Evolutionary conservation across 306 rosid genomes (phyloP).

Genomic region (Delonix regia): DNA sequence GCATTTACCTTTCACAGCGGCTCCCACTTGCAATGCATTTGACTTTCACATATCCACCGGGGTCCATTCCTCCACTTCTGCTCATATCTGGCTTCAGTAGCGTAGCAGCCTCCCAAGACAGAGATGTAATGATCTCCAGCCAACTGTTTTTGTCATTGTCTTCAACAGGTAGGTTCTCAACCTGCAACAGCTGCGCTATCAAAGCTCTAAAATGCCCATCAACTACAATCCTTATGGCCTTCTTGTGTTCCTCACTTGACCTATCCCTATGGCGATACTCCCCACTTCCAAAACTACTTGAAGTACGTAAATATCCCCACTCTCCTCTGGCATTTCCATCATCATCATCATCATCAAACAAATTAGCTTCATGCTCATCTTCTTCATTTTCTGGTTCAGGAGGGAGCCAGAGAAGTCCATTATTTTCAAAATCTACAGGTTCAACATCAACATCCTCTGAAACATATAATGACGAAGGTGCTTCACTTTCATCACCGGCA

Average conservation of each 20-base stretch:
- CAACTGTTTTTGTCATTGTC: conserved; percentile 68
- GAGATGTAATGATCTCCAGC: conserved; percentile 86
- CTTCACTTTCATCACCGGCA: conserved; percentile 67
- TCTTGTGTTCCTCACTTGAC: conserved; percentile 79
- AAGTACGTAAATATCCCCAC: conserved; percentile 73
- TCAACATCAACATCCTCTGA: conserved; percentile 59
- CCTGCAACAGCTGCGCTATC: conserved; percentile 91
- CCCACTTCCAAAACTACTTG: conserved; percentile 86
- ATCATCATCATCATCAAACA: conserved; percentile 79
- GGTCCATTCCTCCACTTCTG: conserved; percentile 96
- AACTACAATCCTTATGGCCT: conserved; percentile 84
- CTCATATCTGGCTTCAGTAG: conserved; percentile 93
- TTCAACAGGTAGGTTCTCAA: conserved; percentile 76
- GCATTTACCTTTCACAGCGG: conserved; percentile 68
- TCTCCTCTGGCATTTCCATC: conserved; percentile 68
- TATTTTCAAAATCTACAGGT: conserved; percentile 93
- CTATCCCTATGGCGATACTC: conserved; percentile 75
- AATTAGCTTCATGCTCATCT: conserved; percentile 73
- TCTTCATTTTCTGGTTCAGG: conserved; percentile 97
- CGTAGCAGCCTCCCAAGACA: conserved; percentile 98
- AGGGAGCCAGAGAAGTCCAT: conserved; percentile 95
- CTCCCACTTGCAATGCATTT: conserved; percentile 89
- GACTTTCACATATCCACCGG: conserved; percentile 91
- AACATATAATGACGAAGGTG: conserved; percentile 64
- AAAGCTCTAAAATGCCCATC: conserved; percentile 95